These are phyloP conservation scores for Paracoccidioides brasiliensis DNA, from an alignment of 2,329 filamentous ascomycete species.

Conservation along the genomic window DNA sequence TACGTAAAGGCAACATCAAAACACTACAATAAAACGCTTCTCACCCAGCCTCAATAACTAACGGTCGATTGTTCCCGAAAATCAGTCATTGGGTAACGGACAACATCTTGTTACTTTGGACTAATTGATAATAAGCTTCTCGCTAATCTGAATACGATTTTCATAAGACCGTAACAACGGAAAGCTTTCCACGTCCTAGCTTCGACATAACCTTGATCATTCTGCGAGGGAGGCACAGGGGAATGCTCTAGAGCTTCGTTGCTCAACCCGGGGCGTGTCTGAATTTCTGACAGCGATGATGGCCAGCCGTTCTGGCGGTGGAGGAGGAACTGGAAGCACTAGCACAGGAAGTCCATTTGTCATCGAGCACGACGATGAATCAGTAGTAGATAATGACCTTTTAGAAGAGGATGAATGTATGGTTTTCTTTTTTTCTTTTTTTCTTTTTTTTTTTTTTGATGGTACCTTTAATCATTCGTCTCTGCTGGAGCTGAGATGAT, in stretches of 20 bases:
- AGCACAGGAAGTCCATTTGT: constrained; percentile 37
- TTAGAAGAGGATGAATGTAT: constrained; percentile 63
- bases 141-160: too few species aligned
- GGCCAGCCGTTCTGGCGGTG: constrained; percentile 17
- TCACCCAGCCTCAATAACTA: too few species aligned
- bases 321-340: constrained; percentile 14
- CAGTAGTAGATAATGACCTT: constrained; percentile 54
- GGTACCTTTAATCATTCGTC: background rate
- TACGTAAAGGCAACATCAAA: too few species aligned
- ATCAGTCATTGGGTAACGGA: too few species aligned
- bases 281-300: constrained; percentile 17
- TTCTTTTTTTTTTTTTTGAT: background rate
- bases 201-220: background rate
- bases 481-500: background rate
- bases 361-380: constrained; percentile 49
- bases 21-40: too few species aligned
- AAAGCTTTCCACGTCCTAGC: background rate
- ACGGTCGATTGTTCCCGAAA: too few species aligned
- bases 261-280: background rate
- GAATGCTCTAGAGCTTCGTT: background rate
- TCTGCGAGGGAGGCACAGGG: background rate
- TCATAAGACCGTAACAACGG: too few species aligned
- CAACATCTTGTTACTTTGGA: too few species aligned
- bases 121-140: too few species aligned
- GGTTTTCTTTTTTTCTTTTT: background rate